phyloP scores from a whole-genome alignment of 2,329 filamentous ascomycete species.

The Chalara sp. region DNA sequence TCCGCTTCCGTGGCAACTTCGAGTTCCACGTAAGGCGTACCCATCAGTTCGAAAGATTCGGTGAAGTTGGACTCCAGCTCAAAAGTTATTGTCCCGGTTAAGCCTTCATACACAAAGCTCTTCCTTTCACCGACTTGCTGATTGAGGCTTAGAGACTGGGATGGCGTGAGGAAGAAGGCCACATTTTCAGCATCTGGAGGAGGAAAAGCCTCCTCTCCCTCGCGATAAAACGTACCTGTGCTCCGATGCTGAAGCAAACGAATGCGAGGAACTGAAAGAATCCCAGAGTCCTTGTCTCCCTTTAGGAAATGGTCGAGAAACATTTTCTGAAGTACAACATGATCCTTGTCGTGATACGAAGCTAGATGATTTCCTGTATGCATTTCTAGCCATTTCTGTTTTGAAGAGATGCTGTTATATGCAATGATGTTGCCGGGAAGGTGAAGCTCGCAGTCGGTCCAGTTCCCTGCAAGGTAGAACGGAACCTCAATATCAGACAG shows the following conservation, averaged over 20 bases:
- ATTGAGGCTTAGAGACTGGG: background rate
- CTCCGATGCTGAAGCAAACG: no score
- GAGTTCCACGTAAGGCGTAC: background rate
- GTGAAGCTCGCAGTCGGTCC: background rate
- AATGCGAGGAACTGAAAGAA: no score
- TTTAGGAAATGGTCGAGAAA: no score
- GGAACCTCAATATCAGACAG: background rate
- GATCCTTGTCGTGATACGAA: no score
- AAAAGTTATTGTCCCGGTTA: background rate
- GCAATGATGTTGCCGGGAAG: background rate
- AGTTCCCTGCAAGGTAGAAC: background rate
- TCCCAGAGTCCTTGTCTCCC: no score
- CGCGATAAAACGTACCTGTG: no score
- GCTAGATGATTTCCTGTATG: background rate
- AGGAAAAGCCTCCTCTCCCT: no score
- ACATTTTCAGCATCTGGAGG: no score
- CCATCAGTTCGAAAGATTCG: background rate
- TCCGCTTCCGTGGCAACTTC: background rate
- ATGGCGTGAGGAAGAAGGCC: no score
- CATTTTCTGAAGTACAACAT: no score
- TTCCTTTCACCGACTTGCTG: background rate
- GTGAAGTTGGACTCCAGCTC: background rate
- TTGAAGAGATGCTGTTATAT: background rate
- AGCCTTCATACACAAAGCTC: background rate
- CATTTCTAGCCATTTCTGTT: background rate